These are phyloP conservation scores for Paraleonurus japonicus DNA, from an alignment of 257 asterid genomes.

Conservation along the genomic window DNA sequence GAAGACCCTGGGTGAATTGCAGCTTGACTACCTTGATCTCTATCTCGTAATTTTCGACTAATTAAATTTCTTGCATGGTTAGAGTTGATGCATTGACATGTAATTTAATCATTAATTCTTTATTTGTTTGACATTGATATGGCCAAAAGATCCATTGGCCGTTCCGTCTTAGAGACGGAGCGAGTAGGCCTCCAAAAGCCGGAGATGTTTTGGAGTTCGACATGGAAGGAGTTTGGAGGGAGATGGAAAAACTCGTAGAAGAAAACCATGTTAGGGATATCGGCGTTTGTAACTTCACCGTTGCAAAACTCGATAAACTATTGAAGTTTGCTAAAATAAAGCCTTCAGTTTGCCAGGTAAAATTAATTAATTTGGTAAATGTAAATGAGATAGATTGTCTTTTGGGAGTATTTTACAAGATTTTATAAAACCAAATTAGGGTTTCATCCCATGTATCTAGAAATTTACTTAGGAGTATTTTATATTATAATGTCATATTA, in stretches of 20 bases:
- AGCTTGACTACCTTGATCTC: slow-evolving; percentile 74
- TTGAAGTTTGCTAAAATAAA: slow-evolving; percentile 43
- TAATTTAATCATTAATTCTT: neutral
- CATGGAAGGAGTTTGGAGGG: slow-evolving; percentile 78
- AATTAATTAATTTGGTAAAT: neutral
- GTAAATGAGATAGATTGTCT: neutral
- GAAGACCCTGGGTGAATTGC: slow-evolving; percentile 55
- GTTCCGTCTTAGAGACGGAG: slow-evolving; percentile 57
- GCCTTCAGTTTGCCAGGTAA: slow-evolving; percentile 77
- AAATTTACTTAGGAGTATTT: too few species aligned
- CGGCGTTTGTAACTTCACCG: slow-evolving; percentile 61
- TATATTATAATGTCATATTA: too few species aligned
- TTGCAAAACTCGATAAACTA: slow-evolving; percentile 50
- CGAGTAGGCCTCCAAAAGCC: slow-evolving; percentile 51
- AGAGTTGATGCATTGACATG: neutral
- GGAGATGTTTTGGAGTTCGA: slow-evolving; percentile 62
- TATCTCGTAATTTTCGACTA: slow-evolving; percentile 40
- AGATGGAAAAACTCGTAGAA: slow-evolving; percentile 68
- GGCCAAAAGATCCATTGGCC: slow-evolving; percentile 69
- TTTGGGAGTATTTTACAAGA: too few species aligned
- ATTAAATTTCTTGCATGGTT: neutral
- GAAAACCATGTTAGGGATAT: slow-evolving; percentile 61
- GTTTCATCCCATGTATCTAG: too few species aligned
- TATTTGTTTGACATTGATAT: neutral
- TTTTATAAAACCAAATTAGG: too few species aligned